These are phyloP conservation scores for Sedum album DNA, from an alignment of 164 flowering plant species.

Conservation along the genomic window DNA sequence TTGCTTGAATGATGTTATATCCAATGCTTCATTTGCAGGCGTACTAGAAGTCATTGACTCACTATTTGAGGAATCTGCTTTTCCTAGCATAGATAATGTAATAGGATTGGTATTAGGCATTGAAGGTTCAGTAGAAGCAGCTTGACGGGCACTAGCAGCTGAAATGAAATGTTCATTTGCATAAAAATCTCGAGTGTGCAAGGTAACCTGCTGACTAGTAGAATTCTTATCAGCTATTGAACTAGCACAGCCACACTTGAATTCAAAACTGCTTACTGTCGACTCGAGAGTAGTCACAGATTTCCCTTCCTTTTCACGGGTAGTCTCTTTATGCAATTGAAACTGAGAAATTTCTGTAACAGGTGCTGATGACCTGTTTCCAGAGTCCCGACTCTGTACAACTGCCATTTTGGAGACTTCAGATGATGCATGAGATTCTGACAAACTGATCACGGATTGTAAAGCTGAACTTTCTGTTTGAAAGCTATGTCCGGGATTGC, in stretches of 20 bases:
- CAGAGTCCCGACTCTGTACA: conserved; percentile 20
- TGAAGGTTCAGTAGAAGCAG: conserved; percentile 15
- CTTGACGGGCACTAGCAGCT: conserved; percentile 14
- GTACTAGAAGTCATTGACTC: background rate
- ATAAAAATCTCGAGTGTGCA: background rate
- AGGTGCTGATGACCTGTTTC: conserved; percentile 18
- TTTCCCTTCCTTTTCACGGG: too few relatives aligned
- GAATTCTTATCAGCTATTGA: conserved; percentile 21
- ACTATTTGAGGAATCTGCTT: conserved; percentile 19
- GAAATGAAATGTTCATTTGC: background rate
- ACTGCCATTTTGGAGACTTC: conserved; percentile 20
- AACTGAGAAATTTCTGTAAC: conserved; percentile 22
- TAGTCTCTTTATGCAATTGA: too few relatives aligned
- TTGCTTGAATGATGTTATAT: conserved; percentile 85
- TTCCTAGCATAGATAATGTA: conserved; percentile 19
- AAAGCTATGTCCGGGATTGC: background rate
- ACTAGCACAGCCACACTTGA: too few relatives aligned
- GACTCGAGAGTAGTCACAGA: too few relatives aligned
- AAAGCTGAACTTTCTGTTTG: conserved; percentile 24
- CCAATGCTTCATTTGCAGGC: conserved; percentile 56
- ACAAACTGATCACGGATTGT: conserved; percentile 17
- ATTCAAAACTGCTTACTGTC: too few relatives aligned
- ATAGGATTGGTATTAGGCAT: conserved; percentile 11
- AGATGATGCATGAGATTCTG: conserved; percentile 20
- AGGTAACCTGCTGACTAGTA: conserved; percentile 8